phyloP scores from a whole-genome alignment of 73 alveolate species.

The Breviolum minutum region DNA sequence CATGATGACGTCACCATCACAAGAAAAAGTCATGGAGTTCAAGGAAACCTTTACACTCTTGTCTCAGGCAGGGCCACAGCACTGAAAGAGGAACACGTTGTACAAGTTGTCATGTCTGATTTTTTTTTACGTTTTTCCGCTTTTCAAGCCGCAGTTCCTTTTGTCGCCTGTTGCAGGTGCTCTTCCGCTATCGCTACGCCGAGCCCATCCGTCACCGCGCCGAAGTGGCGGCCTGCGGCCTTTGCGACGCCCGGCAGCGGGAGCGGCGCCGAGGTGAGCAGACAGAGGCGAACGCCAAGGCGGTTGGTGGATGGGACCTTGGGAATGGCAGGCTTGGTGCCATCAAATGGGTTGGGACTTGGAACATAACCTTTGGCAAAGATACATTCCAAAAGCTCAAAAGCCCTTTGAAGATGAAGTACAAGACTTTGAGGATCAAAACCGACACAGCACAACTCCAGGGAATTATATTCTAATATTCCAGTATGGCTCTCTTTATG shows the following conservation, averaged over 20 bases:
- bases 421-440: too few relatives aligned
- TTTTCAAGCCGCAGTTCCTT: background rate
- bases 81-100: background rate
- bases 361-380: background rate
- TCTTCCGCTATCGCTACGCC: constrained; percentile 74
- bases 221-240: constrained; percentile 80
- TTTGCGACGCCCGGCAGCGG: constrained; percentile 68
- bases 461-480: too few relatives aligned
- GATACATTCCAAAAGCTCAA: too few relatives aligned
- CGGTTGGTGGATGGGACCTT: background rate
- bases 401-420: too few relatives aligned
- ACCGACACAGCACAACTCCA: too few relatives aligned
- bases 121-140: background rate
- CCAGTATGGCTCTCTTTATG: too few relatives aligned
- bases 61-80: constrained; percentile 16
- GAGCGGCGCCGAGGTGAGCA: constrained; percentile 16
- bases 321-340: too few relatives aligned
- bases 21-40: constrained; percentile 95
- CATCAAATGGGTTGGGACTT: background rate
- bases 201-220: constrained; percentile 88
- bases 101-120: background rate
- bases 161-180: background rate
- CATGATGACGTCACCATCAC: constrained; percentile 53
- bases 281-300: background rate
- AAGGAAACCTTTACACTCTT: constrained; percentile 76